Conservation (phyloP, 805 yeast species). For the Myxozyma mucilagina region DNA sequence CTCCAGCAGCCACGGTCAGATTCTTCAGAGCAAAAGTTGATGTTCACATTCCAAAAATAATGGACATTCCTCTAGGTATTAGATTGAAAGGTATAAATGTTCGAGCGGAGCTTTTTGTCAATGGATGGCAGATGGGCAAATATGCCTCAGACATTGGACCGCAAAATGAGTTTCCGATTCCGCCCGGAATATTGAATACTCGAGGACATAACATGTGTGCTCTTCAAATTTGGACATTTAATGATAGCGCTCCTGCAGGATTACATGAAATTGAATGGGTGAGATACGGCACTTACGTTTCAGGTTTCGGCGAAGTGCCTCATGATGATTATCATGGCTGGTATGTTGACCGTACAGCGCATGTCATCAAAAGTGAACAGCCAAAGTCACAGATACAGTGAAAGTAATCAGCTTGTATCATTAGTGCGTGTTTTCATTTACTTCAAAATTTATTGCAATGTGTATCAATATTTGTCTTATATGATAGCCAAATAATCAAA, state of each 20-base stretch:
- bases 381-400: neutral
- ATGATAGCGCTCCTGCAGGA: slow-evolving; percentile 11
- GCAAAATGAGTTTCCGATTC: slow-evolving; percentile 26
- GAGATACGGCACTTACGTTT: slow-evolving; percentile 5
- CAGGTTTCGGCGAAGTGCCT: slow-evolving; percentile 17
- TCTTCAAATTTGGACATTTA: slow-evolving; percentile 20
- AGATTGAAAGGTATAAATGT: slow-evolving; percentile 13
- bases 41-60: slow-evolving; percentile 8
- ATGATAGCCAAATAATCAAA: neutral
- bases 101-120: slow-evolving; percentile 24
- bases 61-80: slow-evolving; percentile 22
- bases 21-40: slow-evolving; percentile 18
- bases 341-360: slow-evolving; percentile 14
- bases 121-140: slow-evolving; percentile 28
- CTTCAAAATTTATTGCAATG: neutral
- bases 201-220: slow-evolving; percentile 15
- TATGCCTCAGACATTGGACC: slow-evolving; percentile 24
- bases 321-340: slow-evolving; percentile 22
- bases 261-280: slow-evolving; percentile 22
- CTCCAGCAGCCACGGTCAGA: slow-evolving; percentile 7
- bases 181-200: slow-evolving; percentile 23
- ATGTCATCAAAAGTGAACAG: neutral
- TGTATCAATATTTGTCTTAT: neutral
- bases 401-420: neutral
- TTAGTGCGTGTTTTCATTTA: neutral